Percentiles rank a stretch among this genome's conserved stretches.
These are phyloP conservation scores for Talaromyces ruber DNA, from an alignment of 495 filamentous ascomycete species.

Conservation along the genomic window DNA sequence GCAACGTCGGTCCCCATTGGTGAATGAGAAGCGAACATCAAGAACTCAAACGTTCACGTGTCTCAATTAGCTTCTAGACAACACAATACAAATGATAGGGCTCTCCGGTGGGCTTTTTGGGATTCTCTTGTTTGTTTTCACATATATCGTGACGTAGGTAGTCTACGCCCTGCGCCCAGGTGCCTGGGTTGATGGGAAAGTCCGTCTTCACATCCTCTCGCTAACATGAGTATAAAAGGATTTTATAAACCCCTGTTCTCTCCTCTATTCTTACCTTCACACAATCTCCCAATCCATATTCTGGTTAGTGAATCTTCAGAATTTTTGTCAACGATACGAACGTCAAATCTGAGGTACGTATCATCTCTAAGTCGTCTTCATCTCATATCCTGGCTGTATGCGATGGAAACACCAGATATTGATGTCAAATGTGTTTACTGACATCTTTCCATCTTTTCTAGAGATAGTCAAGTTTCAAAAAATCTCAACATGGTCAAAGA, in stretches of 20 bases:
- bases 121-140: neutral
- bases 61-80: neutral
- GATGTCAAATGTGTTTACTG: neutral
- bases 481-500: neutral
- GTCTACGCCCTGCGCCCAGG: neutral
- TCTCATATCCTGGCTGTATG: neutral
- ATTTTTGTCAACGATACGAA: neutral
- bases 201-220: neutral
- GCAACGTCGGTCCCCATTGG: too few species aligned
- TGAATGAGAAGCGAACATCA: too few species aligned
- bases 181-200: neutral
- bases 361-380: neutral
- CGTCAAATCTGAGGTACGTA: neutral
- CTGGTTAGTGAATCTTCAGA: neutral
- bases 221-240: neutral
- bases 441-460: neutral
- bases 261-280: neutral
- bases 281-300: neutral
- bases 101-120: neutral
- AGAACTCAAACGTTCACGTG: too few species aligned
- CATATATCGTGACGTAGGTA: neutral
- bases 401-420: neutral
- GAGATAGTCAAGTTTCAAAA: neutral
- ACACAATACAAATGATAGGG: neutral
- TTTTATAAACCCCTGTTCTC: neutral